Base-by-base conservation (phyloP, 345 rosid genomes). In the Lepidium africanum region DNA sequence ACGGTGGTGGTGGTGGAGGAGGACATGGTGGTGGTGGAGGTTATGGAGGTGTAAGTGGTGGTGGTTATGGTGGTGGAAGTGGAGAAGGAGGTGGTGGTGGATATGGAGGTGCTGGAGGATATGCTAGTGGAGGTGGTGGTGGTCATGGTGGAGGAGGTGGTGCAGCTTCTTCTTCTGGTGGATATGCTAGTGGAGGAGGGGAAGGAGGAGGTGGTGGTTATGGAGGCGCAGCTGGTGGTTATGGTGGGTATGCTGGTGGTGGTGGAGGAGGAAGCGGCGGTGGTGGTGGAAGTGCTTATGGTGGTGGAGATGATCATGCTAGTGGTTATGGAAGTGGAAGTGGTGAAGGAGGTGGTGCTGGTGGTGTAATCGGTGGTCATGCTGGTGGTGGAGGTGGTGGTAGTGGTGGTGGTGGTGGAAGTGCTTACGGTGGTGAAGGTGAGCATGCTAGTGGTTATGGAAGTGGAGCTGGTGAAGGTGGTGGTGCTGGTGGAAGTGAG, bases 71-170 rank as follows among this genome's bases (percentile, higher is more conserved):
- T 6, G 83, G 78, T 6, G 77, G 73, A 4, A 65, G 55, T 7
- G 72, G 70, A 45, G 83, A 75, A 45, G 79, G 62, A n/a, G 78
- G 54, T 54, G 80, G 70, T 1, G 84, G 82, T 43, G 81, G 79
- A 36, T 83, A 77, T 27, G 76, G 76, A 2, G 79, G 81, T n/a
- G 79, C 70, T 25, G 75, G 41, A 48, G 80, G 59, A 10, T 40
- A 65, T 64, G 79, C 48, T 21, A 46, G 11, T 14, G 84, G 81
- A 5, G 72, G 69, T 39, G 81, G 72, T 42, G 62, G 63, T 16
- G 76, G 72, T 12, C 74, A 75, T 7, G 84, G 79, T 38, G 86
- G 81, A 53, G 78, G 77, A 1, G 70, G 76, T 42, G 84, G 83
- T 10, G 77, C 59, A 2, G 82, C 80, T 32, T 65, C 74, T 17